Evolutionary conservation across 1,139 yeast species (phyloP), one percentile per base, ranked within the genome.

Genomic region (Hyphopichia wangnamkhiaoensis): DNA sequence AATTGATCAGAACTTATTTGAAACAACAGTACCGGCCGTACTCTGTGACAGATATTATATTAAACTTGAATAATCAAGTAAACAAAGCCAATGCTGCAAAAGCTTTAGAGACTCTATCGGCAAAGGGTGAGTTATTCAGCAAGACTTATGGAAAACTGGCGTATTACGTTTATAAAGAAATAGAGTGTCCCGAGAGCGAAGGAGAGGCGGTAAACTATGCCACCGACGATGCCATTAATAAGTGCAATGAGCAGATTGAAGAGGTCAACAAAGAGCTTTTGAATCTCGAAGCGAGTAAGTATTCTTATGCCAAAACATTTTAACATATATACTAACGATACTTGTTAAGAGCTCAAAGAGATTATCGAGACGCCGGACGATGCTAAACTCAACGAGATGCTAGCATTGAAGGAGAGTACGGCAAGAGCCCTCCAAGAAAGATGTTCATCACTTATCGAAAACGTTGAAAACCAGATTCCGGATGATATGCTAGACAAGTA

Each of bases 11-110:
- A 19, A 41, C 50, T 4, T 69, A 69, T 44, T 48, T 71, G 50
- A 54, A 49, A 29, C 51, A 56, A 3, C 71, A 63, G 48, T 71
- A 67, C 50, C 57, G 66, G 38, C 76, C 74, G 8, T 65, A 63
- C 43, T 68, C 68, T 0, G 50, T 63, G 3, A 56, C 59, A 31
- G 75, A 69, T 49, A 54, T 69, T n/a, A 52, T 64, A 9, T 54
- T 61, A 29, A 69, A 68, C 38, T 41, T 68, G 36, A 71, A 67
- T 37, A 63, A 59, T 39, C 51, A 50, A 37, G 44, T 66, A 2
- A 50, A 55, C 17, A 68, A 63, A 42, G 38, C 58, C 6, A 52
- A 48, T 17, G 59, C 67, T 42, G 33, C 49, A 0, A 53, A 50
- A 34, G 49, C 63, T 2, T 44, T 70, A 35, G 68, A 66, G 6